These are phyloP conservation scores for Chaetomium strumarium DNA, from an alignment of 2,329 filamentous ascomycete genomes.

Conservation along the genomic window DNA sequence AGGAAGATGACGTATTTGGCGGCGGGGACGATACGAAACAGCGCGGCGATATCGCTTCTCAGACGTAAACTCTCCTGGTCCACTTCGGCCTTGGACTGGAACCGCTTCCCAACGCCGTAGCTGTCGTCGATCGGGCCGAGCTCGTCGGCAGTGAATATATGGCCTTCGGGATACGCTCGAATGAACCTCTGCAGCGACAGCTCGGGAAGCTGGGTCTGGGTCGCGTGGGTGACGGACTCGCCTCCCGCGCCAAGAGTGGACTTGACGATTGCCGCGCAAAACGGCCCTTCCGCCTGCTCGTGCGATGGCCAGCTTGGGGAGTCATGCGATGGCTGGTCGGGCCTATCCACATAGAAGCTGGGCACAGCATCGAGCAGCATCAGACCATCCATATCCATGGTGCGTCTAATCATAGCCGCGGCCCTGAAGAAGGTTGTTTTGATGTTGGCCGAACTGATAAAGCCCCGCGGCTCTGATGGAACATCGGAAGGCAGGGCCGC, in stretches of 20 bases:
- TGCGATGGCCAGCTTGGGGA: background rate
- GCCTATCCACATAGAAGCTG: conserved; percentile 13
- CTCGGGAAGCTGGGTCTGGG: conserved; percentile 19
- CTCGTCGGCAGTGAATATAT: conserved; percentile 23
- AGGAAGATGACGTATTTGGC: conserved; percentile 34
- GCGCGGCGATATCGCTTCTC: conserved; percentile 26
- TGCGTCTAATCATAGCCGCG: conserved; percentile 16
- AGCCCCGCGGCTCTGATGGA: conserved; percentile 14
- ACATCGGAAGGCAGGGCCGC: background rate
- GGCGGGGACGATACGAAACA: conserved; percentile 29
- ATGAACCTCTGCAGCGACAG: conserved; percentile 22
- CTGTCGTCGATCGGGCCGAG: conserved; percentile 22
- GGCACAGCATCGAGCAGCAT: conserved; percentile 24
- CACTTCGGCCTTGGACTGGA: conserved; percentile 3
- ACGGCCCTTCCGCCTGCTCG: conserved; percentile 14
- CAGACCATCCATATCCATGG: conserved; percentile 22
- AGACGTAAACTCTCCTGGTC: conserved; percentile 1
- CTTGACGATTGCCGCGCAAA: conserved; percentile 20
- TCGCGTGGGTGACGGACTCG: conserved; percentile 12
- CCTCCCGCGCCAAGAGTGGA: conserved; percentile 4
- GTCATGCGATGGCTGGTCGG: conserved; percentile 8
- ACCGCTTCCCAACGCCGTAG: conserved; percentile 17
- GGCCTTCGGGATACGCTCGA: conserved; percentile 18
- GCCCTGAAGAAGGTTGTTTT: conserved; percentile 22
- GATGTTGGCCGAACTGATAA: conserved; percentile 24